Conservation (phyloP, 192 early-diverging fungal genomes). For the Rhizophlyctis rosea region DNA sequence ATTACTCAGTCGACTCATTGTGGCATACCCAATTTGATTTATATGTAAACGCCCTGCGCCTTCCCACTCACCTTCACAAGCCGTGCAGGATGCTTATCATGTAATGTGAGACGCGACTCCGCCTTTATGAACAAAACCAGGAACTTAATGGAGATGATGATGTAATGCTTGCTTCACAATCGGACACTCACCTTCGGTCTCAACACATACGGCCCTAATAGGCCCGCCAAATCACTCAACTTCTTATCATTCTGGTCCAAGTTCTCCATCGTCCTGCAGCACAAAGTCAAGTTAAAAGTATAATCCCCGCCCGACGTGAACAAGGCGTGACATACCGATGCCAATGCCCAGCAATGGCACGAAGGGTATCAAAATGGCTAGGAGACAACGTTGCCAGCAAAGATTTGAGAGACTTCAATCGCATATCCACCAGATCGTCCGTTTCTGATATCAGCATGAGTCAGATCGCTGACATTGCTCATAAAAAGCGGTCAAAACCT, state of each 20-base stretch:
- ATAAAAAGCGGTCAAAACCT: conserved; percentile 3
- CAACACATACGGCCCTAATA: conserved; percentile 34
- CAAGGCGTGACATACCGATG: conserved; percentile 18
- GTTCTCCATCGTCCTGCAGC: background rate
- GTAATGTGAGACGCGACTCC: conserved; percentile 34
- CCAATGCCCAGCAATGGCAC: conserved; percentile 23
- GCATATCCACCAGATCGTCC: conserved; percentile 20
- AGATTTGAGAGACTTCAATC: conserved; percentile 29
- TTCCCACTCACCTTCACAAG: conserved; percentile 31
- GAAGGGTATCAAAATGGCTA: conserved; percentile 27
- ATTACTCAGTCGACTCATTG: background rate
- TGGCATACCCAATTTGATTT: too few species aligned
- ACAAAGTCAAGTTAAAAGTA: background rate
- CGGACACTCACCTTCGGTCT: conserved; percentile 30
- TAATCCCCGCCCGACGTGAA: background rate
- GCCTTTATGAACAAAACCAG: conserved; percentile 3
- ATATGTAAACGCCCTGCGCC: too few species aligned
- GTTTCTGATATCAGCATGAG: conserved; percentile 6
- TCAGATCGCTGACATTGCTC: too few species aligned
- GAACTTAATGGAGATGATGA: background rate
- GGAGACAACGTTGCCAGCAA: conserved; percentile 33
- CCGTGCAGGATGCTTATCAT: conserved; percentile 47
- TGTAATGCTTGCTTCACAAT: too few species aligned
- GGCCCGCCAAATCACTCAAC: conserved; percentile 30
- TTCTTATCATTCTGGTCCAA: conserved; percentile 14